Conservation (phyloP, 192 early-diverging fungal species). For the Coemansia sp. region DNA sequence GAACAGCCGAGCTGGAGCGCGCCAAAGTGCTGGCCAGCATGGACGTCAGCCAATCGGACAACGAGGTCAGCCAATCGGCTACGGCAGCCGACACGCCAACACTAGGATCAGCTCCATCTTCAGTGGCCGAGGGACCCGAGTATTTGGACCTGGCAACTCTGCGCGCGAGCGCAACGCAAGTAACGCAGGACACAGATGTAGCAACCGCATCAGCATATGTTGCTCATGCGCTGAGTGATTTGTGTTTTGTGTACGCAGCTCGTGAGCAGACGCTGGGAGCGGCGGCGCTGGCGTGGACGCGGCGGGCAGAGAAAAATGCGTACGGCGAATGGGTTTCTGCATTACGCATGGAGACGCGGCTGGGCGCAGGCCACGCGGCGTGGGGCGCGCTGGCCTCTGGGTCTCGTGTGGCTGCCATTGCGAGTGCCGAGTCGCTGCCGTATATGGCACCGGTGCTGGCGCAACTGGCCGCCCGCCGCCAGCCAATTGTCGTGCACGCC, state of each 20-base stretch:
- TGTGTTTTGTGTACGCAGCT: constrained; percentile 83
- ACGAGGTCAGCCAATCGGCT: constrained; percentile 12
- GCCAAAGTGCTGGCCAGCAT: constrained; percentile 44
- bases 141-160: constrained; percentile 20
- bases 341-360: constrained; percentile 71
- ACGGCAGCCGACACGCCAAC: constrained; percentile 35
- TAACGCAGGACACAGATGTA: constrained; percentile 50
- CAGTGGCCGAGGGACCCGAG: constrained; percentile 25
- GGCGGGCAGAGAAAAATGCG: constrained; percentile 64
- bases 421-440: constrained; percentile 71
- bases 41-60: constrained; percentile 46
- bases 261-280: constrained; percentile 62
- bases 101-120: constrained; percentile 28
- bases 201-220: constrained; percentile 71
- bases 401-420: constrained; percentile 56
- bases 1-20: constrained; percentile 51
- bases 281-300: constrained; percentile 63
- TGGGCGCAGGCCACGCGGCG: constrained; percentile 73
- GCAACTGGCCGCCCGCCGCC: constrained; percentile 58
- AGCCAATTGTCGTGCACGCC: constrained; percentile 81
- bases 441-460: constrained; percentile 83
- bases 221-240: constrained; percentile 74
- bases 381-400: constrained; percentile 66
- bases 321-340: constrained; percentile 66
- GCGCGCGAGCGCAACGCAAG: constrained; percentile 14